Percentiles rank a stretch among this genome's conserved stretches.
Conservation (phyloP, 2,329 filamentous ascomycete species). For the Pseudogymnoascus sp. region DNA sequence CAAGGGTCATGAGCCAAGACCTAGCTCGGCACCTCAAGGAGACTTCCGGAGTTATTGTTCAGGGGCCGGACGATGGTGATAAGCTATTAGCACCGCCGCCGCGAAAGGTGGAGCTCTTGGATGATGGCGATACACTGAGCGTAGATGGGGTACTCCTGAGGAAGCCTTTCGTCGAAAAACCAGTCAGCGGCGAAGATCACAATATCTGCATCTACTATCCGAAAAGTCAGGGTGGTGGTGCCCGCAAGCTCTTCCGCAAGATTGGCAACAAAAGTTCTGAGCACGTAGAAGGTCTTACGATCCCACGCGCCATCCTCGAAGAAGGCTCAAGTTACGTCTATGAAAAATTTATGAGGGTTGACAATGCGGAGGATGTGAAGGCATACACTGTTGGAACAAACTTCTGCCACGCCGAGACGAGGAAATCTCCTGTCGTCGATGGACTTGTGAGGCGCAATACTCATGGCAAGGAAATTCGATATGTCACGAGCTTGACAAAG, state of each 20-base stretch:
- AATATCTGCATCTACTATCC: slow-evolving; percentile 99
- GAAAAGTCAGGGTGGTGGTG: slow-evolving; percentile 76
- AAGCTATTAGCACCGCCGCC: slow-evolving; percentile 43
- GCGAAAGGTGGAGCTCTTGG: slow-evolving; percentile 71
- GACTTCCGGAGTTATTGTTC: slow-evolving; percentile 67
- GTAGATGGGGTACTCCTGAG: slow-evolving; percentile 75
- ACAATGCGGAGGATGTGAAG: slow-evolving; percentile 97
- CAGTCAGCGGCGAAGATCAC: slow-evolving; percentile 95
- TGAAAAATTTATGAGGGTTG: slow-evolving; percentile 92
- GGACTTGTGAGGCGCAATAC: slow-evolving; percentile 92
- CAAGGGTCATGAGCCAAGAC: slow-evolving; percentile 66
- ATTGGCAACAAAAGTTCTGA: slow-evolving; percentile 99
- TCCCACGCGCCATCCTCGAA: slow-evolving; percentile 76
- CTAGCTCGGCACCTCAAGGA: slow-evolving; percentile 73
- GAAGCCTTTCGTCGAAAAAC: slow-evolving; percentile 98
- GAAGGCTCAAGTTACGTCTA: slow-evolving; percentile 82
- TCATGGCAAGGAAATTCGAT: slow-evolving; percentile 92
- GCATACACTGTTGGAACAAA: slow-evolving; percentile 90
- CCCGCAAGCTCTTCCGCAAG: slow-evolving; percentile 86
- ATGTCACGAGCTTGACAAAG: slow-evolving; percentile 74
- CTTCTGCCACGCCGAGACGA: slow-evolving; percentile 93
- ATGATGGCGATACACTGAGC: slow-evolving; percentile 77
- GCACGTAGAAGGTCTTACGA: slow-evolving; percentile 66
- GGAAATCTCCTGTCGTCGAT: slow-evolving; percentile 95
- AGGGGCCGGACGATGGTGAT: slow-evolving; percentile 60